These are phyloP conservation scores for Penicillium paxilli DNA, from an alignment of 495 filamentous ascomycete genomes.

Conservation along the genomic window DNA sequence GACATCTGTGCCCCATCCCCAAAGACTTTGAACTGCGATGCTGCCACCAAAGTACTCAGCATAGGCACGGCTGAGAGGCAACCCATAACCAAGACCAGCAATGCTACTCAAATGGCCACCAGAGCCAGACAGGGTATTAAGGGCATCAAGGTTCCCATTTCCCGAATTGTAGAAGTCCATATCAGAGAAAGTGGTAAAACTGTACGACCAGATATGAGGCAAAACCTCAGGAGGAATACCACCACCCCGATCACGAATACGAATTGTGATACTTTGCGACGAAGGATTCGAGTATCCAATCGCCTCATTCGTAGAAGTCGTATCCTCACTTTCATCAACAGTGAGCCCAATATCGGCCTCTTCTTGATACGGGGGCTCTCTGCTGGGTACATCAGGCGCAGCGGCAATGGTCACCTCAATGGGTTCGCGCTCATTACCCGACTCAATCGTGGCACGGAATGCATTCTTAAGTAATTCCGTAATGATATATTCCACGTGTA, in stretches of 20 bases:
- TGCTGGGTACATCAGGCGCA: constrained; percentile 59
- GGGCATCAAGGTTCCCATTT: constrained; percentile 59
- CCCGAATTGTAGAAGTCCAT: constrained; percentile 41
- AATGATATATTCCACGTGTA: constrained; percentile 94
- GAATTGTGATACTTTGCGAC: constrained; percentile 87
- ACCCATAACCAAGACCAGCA: constrained; percentile 88
- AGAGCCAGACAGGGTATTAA: constrained; percentile 69
- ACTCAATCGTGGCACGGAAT: constrained; percentile 89
- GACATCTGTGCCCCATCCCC: constrained; percentile 91
- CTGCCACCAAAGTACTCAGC: constrained; percentile 98
- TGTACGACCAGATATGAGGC: constrained; percentile 91
- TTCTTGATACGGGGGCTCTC: constrained; percentile 18
- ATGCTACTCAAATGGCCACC: constrained; percentile 73
- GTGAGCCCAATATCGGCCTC: constrained; percentile 34
- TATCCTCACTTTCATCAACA: constrained; percentile 29
- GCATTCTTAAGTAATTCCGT: constrained; percentile 97
- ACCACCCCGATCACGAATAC: constrained; percentile 92
- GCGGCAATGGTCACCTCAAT: constrained; percentile 92
- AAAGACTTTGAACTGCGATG: constrained; percentile 90
- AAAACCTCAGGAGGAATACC: constrained; percentile 82
- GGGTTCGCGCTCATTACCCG: constrained; percentile 71
- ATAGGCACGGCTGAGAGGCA: constrained; percentile 90
- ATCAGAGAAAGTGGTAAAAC: constrained; percentile 90
- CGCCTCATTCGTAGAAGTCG: constrained; percentile 35
- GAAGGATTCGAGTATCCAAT: constrained; percentile 47